Evolutionary conservation across 2,329 filamentous ascomycete genomes (phyloP), one percentile per base, ranked within the genome.

Genomic region (Orbilia quercus): DNA sequence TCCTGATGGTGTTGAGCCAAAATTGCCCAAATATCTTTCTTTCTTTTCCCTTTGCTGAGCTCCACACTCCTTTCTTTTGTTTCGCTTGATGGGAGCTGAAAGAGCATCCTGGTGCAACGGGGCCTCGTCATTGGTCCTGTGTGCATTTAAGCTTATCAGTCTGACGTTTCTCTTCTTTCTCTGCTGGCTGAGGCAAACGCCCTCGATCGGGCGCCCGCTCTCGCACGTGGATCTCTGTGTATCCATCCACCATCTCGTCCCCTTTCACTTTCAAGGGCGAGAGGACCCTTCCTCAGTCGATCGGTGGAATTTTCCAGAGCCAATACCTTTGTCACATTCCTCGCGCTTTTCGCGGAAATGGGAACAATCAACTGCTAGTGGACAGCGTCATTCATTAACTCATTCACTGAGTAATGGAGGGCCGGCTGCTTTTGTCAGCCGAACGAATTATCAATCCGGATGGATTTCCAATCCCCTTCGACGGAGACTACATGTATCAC

Each of bases 91-190:
- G 28, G 3, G 22, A 47, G 63, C 45, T 67, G 54, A 47, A 66
- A 59, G 53, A 60, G 55, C 28, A 69, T 55, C 64, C 64, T 69
- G 64, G 60, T 47, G 53, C 45, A 55, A 59, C 38, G 25, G 38
- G 28, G 22, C 67, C n/a, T 53, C 67, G 67, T 55, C 54, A 72
- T 72, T 72, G 67, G 67, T 60, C 31, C 23, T 59, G 54, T 47
- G 59, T 65, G 67, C 67, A 72, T 72, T 72, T 72, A 72, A 72
- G 67, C 67, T 72, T 72, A 72, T 72, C 67, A 72, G 59, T 45
- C 58, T 72, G 67, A 72, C 67, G 67, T 72, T 65, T 65, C 28
- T 48, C 25, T 51, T 59, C 55, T 45, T 40, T 25, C 62, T 38
- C 48, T 40, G 47, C 38, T 44, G 31, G 51, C 42, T 53, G 51